Base-by-base conservation (phyloP, 805 yeast genomes). In the Metschnikowia santaceciliae region DNA sequence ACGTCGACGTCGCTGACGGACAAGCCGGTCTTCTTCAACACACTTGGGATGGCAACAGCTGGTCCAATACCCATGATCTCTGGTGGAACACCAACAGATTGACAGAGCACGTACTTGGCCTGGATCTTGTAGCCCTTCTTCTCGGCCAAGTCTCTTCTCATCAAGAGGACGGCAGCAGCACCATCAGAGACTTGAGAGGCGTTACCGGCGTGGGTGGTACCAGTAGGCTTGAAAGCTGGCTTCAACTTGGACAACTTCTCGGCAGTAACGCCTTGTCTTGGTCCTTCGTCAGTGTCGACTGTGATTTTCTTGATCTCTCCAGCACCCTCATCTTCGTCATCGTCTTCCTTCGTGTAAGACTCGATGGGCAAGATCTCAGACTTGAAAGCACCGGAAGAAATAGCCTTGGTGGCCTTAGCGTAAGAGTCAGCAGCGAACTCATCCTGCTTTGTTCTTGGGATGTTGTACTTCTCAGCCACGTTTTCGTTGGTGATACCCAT, bases 61-160 rank as follows among this genome's bases (percentile, higher is more conserved):
- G 99, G 99, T 41, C 98, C 99, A 61, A 92, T 83, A 52, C 98
- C 99, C 99, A 92, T 92, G 54, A 91, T 82, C 71, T 90, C 96
- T 20, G 97, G 97, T 50, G 97, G 96, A 42, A 91, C 97, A 61
- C 99, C 99, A 50, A 87, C 92, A 38, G 84, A 75, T 59, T 86
- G 80, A 63, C 88, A 84, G 60, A 84, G 86, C 55, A 90, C 82
- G 61, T 81, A 92, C 74, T 88, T 88, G 55, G 85, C 99, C 52
- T 86, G 62, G 54, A 90, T 82, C 49, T 87, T 84, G 60, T 87
- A 77, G 37, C 86, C 84, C 52, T 84, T 71, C 60, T 78, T 72
- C 68, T 86, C 83, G 20, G 99, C 99, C 51, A 86, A 76, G 17
- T 90, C 86, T 69, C 98, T 82, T 67, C 91, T 83, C 76, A 89